Evolutionary conservation across 345 rosid genomes (phyloP), one percentile per base, ranked within the genome.

Genomic region (Rubroshorea leprosula): DNA sequence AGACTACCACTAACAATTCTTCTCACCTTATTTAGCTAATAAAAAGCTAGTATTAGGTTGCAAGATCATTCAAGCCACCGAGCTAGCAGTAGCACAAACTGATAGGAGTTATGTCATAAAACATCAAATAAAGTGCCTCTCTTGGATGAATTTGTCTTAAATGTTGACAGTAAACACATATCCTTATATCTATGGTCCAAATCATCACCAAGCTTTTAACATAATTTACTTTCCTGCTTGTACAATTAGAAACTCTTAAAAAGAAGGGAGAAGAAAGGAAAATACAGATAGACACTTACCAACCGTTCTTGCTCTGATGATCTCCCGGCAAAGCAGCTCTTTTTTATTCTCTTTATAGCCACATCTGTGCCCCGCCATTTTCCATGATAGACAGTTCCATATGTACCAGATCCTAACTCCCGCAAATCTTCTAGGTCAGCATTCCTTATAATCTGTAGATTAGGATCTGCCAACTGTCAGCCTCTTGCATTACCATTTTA

Each of bases 301-400:
- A 82, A 61, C 27, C 83, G 83, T 17, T 84, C 91, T 66, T 72
- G 87, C 70, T 79, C 87, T 6, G 85, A 84, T 48, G 85, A 66
- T 70, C 78, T 77, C 54, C 83, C 85, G 0, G 72, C 70, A 72
- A 84, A 84, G 63, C 82, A 82, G 57, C 85, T 80, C 58, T 72
- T 80, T 48, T 78, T 80, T 26, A 84, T 79, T 69, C 85, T 76
- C 77, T 84, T 84, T 56, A 84, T 82, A 4, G 87, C 91, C 56
- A 84, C 87, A 84, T 84, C 91, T 1, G 91, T 70, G 44, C 91
- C 91, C 20, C 91, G 71, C 87, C 91, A 84, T 72, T 72, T 79
- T 47, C 91, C 91, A 68, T 84, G 91, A 57, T 74, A 84, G 55
- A 84, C 91, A 39, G 91, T 81, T 51, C 91, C 91, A 72, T 74